Conservation (phyloP, 2,329 filamentous ascomycete genomes). For the Ilyonectria mors-panacis region DNA sequence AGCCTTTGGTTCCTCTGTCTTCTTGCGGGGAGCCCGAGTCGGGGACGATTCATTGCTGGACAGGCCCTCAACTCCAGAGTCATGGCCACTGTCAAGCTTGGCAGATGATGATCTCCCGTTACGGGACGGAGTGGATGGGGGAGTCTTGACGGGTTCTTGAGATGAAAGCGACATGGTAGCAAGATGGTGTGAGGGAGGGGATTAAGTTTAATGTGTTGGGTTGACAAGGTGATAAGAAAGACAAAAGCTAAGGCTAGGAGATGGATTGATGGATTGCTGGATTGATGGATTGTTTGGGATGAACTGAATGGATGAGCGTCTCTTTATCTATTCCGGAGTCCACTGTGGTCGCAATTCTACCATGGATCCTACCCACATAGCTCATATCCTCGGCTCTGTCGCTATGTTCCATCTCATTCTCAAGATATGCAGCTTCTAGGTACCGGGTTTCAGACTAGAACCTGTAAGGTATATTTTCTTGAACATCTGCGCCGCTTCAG, state of each 20-base stretch:
- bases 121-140: slow-evolving; percentile 2
- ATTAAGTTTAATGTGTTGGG: neutral
- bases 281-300: neutral
- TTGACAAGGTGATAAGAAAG: neutral
- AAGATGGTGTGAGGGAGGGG: neutral
- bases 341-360: neutral
- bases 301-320: neutral
- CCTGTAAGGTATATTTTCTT: neutral
- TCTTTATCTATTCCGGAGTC: neutral
- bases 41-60: neutral
- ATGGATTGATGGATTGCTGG: neutral
- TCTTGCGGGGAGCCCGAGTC: neutral
- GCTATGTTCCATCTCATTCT: neutral
- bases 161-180: neutral
- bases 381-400: neutral
- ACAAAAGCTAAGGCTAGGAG: neutral
- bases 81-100: neutral
- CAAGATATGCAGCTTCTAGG: slow-evolving; percentile 8
- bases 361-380: neutral
- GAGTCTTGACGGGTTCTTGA: neutral
- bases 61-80: slow-evolving; percentile 11
- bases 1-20: neutral
- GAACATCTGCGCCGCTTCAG: too few species aligned
- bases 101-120: neutral
- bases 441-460: neutral